phyloP scores from a whole-genome alignment of 2,329 filamentous ascomycete genomes.

The Malbranchea cinnamomea region DNA sequence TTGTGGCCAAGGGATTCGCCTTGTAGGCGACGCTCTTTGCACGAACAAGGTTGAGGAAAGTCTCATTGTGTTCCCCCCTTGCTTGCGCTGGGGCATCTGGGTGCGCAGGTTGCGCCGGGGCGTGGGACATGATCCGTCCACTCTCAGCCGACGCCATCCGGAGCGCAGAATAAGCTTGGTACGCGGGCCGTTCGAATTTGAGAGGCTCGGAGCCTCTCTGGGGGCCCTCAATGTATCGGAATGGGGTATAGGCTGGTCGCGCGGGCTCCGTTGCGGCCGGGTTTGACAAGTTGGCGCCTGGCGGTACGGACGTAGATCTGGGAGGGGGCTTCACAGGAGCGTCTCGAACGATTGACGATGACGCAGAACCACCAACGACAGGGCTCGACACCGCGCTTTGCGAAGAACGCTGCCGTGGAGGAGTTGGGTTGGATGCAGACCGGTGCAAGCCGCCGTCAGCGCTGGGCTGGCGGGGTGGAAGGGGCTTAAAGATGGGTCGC shows the following conservation, averaged over 20 bases:
- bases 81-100: constrained; percentile 8
- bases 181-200: constrained; percentile 26
- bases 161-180: constrained; percentile 33
- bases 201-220: constrained; percentile 27
- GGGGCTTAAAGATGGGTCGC: constrained; percentile 35
- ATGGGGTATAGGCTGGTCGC: constrained; percentile 29
- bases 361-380: neutral
- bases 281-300: constrained; percentile 7
- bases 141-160: constrained; percentile 30
- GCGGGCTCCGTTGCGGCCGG: constrained; percentile 18
- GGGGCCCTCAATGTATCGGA: constrained; percentile 29
- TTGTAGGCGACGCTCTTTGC: constrained; percentile 30
- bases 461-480: too few relatives aligned
- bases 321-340: constrained; percentile 8
- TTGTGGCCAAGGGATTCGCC: constrained; percentile 14
- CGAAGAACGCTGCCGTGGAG: constrained; percentile 5
- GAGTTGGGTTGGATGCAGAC: constrained; percentile 16
- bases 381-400: neutral
- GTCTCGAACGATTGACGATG: constrained; percentile 1
- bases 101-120: constrained; percentile 7
- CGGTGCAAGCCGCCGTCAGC: constrained; percentile 12
- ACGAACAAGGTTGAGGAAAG: constrained; percentile 32
- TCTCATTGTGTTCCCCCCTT: constrained; percentile 26
- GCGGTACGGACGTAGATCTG: constrained; percentile 10
- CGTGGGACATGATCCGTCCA: constrained; percentile 28